Evolutionary conservation across 169 alveolate genomes (phyloP), one percentile per base, ranked within the genome.

Genomic region (Theileria orientalis): DNA sequence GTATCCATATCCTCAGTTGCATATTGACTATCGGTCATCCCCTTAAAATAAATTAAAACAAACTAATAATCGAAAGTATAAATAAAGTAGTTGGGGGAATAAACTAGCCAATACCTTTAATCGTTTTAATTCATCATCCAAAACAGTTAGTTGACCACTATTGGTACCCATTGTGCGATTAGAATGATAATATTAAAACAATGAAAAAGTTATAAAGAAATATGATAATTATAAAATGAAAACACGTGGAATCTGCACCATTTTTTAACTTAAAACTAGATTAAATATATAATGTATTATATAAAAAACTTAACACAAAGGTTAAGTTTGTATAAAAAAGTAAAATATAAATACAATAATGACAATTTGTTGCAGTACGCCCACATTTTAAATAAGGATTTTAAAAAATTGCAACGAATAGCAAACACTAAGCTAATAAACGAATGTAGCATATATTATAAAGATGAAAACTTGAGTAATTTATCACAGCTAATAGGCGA

Each of bases 41-140:
- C 78, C 87, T 79, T 29, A 13, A 23, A 33, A n/a, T 13, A 49
- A 14, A 40, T n/a, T 54, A 19, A 23, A 25, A 16, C 13, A n/a
- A 57, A 59, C 25, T 5, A 49, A 49, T 49, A 49, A 5, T 9
- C 25, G 27, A 49, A 2, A 49, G 25, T 49, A 1, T 49, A 32
- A 14, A 49, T 5, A 49, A 49, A 47, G 21, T 47, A 2, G 54
- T 2, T 46, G 14, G 54, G 6, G 54, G 14, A 25, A 46, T 9
- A 41, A 41, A 14, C 14, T 41, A 41, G 14, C 14, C 14, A 41
- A 0, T 40, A 77, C 86, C 79, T 69, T 80, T 9, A 77, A 74
- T 33, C 52, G 70, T 66, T 77, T 77, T n/a, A 77, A 79, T 57
- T 77, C 86, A 68, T 77, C 86, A 42, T 77, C 86, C 47, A 77